Evolutionary conservation across 768 basidiomycete genomes (phyloP), one percentile per base, ranked within the genome.

Genomic region (Boletus vermiculosoides): DNA sequence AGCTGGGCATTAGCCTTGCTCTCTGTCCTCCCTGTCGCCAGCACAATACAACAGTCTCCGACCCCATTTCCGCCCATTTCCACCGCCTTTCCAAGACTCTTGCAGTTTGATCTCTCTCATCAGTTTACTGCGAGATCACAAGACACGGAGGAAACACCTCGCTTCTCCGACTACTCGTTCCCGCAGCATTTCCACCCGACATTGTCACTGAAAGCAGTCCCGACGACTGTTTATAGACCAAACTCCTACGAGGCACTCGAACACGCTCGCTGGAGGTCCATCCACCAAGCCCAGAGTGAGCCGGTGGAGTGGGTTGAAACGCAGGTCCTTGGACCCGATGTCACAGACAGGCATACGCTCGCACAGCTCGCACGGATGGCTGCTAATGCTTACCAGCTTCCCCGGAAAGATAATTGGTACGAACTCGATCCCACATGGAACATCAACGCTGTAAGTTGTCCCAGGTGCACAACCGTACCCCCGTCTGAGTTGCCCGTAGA

Each of bases 311-410:
- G 94, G 94, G 83, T 88, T 34, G 76, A 79, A 47, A 69, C 83
- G 3, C 76, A 84, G 42, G 76, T 92, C 12, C 76, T 81, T 4
- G 92, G 79, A 4, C 96, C 96, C 0, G 88, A 97, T 66, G 71
- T 94, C 16, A 80, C 82, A 56, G 90, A 96, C 68, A 74, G 80
- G 51, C 86, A 89, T 63, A 97, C 94, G 0, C 74, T 98, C 7
- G 78, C 80, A 2, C 87, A 93, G 67, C 79, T 98, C 30, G 94
- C 90, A 9, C 76, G 90, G 56, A 95, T 98, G 88, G 79, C 87
- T 11, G 90, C 86, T 36, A 92, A 98, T 68, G 95, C 96, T 2
- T 98, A 98, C 73, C 83, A 87, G 12, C 69, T 84, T 31, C 88
- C 90, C 16, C 83, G 85, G 7, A 73, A 77, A 64, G 79, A 76